A percentile compares a stretch with the other conserved stretches of the same genome.
These are phyloP conservation scores for Austroboletus eburneus DNA, from an alignment of 768 basidiomycete species.

Conservation along the genomic window DNA sequence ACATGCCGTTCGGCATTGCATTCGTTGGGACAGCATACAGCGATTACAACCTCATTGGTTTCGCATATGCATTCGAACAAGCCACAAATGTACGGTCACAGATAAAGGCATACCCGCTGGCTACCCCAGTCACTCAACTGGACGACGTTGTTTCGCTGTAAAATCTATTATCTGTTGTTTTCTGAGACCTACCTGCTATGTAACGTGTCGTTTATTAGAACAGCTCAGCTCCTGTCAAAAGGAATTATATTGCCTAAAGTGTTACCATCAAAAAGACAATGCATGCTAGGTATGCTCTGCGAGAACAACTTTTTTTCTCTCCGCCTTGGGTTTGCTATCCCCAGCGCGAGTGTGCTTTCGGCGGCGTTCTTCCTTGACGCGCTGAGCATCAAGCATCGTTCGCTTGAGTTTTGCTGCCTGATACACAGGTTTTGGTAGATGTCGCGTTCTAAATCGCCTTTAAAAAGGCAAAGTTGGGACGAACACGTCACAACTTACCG, in stretches of 20 bases:
- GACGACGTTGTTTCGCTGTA: constrained; percentile 28
- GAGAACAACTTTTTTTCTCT: constrained; percentile 84
- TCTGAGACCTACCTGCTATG: constrained; percentile 3
- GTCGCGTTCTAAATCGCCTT: constrained; percentile 51
- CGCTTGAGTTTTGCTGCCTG: constrained; percentile 83
- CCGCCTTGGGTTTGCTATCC: constrained; percentile 83
- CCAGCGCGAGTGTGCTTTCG: constrained; percentile 86
- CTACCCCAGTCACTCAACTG: constrained; percentile 54
- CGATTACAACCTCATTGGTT: constrained; percentile 52
- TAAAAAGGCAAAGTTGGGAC: constrained; percentile 3
- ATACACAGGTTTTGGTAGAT: constrained; percentile 89
- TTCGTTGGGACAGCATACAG: constrained; percentile 62
- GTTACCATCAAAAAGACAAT: constrained; percentile 11
- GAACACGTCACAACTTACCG: constrained; percentile 47
- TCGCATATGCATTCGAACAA: constrained; percentile 66
- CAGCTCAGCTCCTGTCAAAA: background rate
- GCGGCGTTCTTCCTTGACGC: constrained; percentile 91
- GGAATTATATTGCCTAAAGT: constrained; percentile 6
- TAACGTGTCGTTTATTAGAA: constrained; percentile 2
- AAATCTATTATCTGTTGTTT: constrained; percentile 2
- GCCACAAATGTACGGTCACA: constrained; percentile 49
- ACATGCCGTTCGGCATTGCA: constrained; percentile 57
- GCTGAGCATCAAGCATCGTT: constrained; percentile 86
- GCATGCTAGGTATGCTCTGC: constrained; percentile 55
- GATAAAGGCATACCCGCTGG: constrained; percentile 46